Base-by-base conservation (phyloP, 345 rosid species). In the Gossypium sturtianum region DNA sequence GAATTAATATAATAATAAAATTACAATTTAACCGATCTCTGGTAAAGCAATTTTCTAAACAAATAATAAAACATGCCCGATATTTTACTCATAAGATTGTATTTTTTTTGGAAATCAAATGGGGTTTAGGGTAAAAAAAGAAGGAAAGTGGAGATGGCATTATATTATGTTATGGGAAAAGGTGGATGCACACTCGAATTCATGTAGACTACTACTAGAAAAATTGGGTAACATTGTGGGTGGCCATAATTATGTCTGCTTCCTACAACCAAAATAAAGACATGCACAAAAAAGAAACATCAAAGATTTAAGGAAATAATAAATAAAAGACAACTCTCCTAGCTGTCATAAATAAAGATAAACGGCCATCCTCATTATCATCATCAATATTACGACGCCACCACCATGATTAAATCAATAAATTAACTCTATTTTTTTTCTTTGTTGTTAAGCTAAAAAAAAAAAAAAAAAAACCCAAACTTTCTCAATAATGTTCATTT, bases 161-260 rank as follows among this genome's bases (percentile, higher is more conserved):
- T 19, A 7, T 56, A 56, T 19, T 19, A 9, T 8, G 0, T 0
- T 9, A 20, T 9, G 4, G 19, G 44, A 7, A 49, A 49, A 68
- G 13, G 44, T 29, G 29, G 41, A 47, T 47, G 57, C 62, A 57
- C 44, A 68, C 16, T 49, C 44, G 38, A 47, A 12, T 58, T 58
- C 62, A 16, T 9, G 7, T 51, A 23, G 34, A 10, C 63, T 13
- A 9, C 43, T 23, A 51, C 16, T 27, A 51, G 34, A 58, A 61
- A 54, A 12, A 16, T 74, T 66, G 83, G 59, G 41, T n/a, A 11
- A 44, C 75, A 72, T 79, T 9, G 76, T 74, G 82, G 63, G 79
- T 74, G 74, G 81, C 78, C 81, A 81, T 75, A 71, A 79, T 81
- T 67, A 74, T 84, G 76, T 79, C 76, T 56, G 53, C 43, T 75